Percentiles rank a stretch among this genome's conserved stretches.
Evolutionary conservation across 208 protist species (phyloP).

Genomic region (Vickermania ingenoplastis): DNA sequence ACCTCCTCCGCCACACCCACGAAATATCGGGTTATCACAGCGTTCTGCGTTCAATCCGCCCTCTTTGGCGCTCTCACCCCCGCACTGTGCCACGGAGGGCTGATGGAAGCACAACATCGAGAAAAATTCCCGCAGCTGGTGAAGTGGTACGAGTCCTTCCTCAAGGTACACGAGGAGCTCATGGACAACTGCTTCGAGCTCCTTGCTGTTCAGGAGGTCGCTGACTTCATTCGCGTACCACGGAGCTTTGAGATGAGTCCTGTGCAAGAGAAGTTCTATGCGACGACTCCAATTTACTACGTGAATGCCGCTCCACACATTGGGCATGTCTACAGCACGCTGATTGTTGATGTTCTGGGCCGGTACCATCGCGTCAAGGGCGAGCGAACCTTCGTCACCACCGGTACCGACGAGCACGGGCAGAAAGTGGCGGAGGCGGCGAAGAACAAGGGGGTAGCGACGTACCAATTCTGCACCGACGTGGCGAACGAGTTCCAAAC

Average conservation of each 20-base stretch:
- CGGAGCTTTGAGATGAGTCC: conserved; percentile 62
- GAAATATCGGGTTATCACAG: too few species aligned
- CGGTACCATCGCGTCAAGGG: conserved; percentile 85
- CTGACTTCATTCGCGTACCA: conserved; percentile 72
- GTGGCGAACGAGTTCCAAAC: conserved; percentile 85
- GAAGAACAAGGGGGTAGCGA: conserved; percentile 38
- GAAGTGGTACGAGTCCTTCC: conserved; percentile 68
- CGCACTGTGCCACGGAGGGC: conserved; percentile 70
- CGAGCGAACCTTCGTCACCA: conserved; percentile 88
- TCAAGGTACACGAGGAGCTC: conserved; percentile 30
- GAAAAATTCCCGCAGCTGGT: conserved; percentile 43
- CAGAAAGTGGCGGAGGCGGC: conserved; percentile 95
- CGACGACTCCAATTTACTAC: conserved; percentile 90
- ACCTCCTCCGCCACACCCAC: conserved; percentile 21
- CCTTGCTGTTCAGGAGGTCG: conserved; percentile 70
- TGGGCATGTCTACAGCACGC: conserved; percentile 86
- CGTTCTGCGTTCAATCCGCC: conserved; percentile 69
- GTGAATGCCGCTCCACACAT: conserved; percentile 89
- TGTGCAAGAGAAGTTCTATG: conserved; percentile 69
- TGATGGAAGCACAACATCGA: conserved; percentile 34
- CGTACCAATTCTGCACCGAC: conserved; percentile 88
- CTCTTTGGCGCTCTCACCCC: conserved; percentile 66
- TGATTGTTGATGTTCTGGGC: conserved; percentile 84
- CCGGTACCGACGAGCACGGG: conserved; percentile 99
- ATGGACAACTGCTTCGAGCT: conserved; percentile 47